phyloP scores from a whole-genome alignment of 2,329 filamentous ascomycete species.

The Aspergillus proliferans region DNA sequence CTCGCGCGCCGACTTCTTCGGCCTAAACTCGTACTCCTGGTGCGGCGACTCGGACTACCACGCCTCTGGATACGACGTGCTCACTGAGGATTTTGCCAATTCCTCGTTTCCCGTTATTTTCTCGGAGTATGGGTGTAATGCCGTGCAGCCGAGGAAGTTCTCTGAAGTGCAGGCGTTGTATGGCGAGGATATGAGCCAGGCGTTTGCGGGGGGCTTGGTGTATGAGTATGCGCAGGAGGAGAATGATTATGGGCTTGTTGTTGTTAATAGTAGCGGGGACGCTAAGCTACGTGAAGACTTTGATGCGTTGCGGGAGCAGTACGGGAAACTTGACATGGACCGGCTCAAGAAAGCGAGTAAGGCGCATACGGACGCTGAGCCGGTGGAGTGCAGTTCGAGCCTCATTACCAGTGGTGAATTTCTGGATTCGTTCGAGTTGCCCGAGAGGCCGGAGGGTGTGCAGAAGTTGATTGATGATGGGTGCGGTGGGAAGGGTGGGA shows the following conservation, averaged over 20 bases:
- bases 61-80: constrained; percentile 49
- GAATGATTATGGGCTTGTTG: constrained; percentile 53
- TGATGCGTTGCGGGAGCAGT: constrained; percentile 69
- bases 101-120: constrained; percentile 59
- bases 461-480: constrained; percentile 70
- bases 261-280: constrained; percentile 53
- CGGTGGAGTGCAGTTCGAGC: constrained; percentile 59
- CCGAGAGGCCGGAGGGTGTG: constrained; percentile 59
- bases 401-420: constrained; percentile 65
- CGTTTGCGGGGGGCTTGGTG: constrained; percentile 53
- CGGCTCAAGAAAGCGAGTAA: constrained; percentile 59
- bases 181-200: constrained; percentile 51
- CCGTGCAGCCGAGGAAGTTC: constrained; percentile 51
- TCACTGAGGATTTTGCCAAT: constrained; percentile 55
- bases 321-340: constrained; percentile 65
- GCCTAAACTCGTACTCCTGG: constrained; percentile 65
- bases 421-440: constrained; percentile 73
- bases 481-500: constrained; percentile 59
- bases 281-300: constrained; percentile 59
- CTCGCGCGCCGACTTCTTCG: constrained; percentile 59
- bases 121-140: constrained; percentile 62
- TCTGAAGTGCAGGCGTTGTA: constrained; percentile 57
- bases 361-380: constrained; percentile 46
- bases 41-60: constrained; percentile 54
- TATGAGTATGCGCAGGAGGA: constrained; percentile 47